A percentile compares a stretch with the other conserved stretches of the same genome.
Conservation (phyloP, 192 early-diverging fungal genomes). For the Coemansia sp. region DNA sequence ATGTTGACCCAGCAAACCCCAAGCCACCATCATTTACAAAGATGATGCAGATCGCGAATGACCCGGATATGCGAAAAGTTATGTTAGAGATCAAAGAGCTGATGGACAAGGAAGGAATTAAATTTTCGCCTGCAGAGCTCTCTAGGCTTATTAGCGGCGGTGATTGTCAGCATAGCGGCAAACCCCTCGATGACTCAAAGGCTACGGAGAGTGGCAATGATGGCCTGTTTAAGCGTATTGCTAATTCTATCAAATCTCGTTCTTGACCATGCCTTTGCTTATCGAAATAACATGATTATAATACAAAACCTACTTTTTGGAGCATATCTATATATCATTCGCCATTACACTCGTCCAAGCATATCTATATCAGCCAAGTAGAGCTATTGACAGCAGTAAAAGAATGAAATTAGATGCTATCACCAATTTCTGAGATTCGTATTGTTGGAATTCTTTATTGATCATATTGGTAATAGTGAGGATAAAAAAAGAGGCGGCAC, state of each 20-base stretch:
- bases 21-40: constrained; percentile 39
- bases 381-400: too few species aligned
- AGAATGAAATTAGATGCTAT: too few species aligned
- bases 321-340: too few species aligned
- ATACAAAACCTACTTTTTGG: too few species aligned
- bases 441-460: too few species aligned
- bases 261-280: not conserved
- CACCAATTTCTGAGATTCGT: too few species aligned
- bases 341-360: too few species aligned
- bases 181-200: not conserved
- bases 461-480: too few species aligned
- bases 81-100: constrained; percentile 22
- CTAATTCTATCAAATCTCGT: constrained; percentile 24
- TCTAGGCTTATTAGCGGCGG: constrained; percentile 23
- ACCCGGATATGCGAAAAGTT: constrained; percentile 29
- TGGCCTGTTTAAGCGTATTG: constrained; percentile 22
- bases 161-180: not conserved
- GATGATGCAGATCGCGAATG: constrained; percentile 46
- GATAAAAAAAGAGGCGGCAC: too few species aligned
- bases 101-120: constrained; percentile 40
- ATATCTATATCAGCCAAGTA: too few species aligned
- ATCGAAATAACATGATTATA: not conserved
- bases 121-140: constrained; percentile 33
- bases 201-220: constrained; percentile 9
- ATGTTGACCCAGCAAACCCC: constrained; percentile 11